Conservation (phyloP, 78 protist genomes). For the Andalucia godoyi region DNA sequence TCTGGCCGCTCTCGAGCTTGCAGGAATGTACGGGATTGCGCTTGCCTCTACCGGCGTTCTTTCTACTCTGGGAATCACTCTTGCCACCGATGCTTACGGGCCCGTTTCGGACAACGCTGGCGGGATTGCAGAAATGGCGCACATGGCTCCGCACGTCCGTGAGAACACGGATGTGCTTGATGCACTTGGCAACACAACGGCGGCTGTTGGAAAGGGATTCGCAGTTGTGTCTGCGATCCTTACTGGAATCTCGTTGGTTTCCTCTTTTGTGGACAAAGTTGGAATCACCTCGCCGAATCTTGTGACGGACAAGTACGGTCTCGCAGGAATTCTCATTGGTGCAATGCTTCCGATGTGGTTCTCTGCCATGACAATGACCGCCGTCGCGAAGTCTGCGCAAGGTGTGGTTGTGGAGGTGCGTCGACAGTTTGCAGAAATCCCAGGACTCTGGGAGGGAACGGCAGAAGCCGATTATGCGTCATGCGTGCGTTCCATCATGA, state of each 20-base stretch:
- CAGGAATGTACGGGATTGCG: conserved; percentile 44
- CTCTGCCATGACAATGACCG: conserved; percentile 26
- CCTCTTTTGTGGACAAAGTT: conserved; percentile 12
- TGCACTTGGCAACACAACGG: conserved; percentile 67
- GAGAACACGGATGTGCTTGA: conserved; percentile 32
- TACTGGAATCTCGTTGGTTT: conserved; percentile 46
- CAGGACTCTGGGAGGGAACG: conserved; percentile 39
- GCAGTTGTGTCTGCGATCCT: conserved; percentile 66
- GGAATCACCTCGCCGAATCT: not conserved
- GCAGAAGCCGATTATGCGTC: conserved; percentile 35
- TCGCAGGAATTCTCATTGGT: conserved; percentile 22
- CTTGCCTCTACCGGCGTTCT: conserved; percentile 68
- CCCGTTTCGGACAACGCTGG: conserved; percentile 66
- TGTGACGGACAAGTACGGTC: not conserved
- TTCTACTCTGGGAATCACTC: conserved; percentile 28
- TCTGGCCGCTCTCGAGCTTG: conserved; percentile 10
- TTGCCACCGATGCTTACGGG: conserved; percentile 50
- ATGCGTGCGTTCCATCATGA: no score
- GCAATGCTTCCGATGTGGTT: conserved; percentile 37
- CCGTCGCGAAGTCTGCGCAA: conserved; percentile 61
- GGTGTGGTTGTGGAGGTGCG: conserved; percentile 32
- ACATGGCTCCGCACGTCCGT: conserved; percentile 25
- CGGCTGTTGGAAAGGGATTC: conserved; percentile 56
- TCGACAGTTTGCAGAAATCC: conserved; percentile 13
- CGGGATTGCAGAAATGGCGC: conserved; percentile 64